phyloP scores from a whole-genome alignment of 2,329 filamentous ascomycete species.

The Thyridium curvatum region DNA sequence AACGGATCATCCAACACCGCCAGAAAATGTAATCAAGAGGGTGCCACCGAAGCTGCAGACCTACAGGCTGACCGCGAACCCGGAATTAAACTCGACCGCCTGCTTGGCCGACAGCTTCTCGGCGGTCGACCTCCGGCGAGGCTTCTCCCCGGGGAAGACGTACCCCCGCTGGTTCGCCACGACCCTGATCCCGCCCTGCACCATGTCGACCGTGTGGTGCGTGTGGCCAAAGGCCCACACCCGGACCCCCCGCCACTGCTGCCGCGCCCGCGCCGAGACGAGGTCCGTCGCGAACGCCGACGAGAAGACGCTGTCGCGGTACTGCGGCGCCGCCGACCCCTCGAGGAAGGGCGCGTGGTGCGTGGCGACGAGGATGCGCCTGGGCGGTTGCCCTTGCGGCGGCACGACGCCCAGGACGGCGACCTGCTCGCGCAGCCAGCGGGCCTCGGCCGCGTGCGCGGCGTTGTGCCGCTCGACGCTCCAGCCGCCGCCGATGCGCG shows the following conservation, averaged over 20 bases:
- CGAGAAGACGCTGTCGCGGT: conserved; percentile 37
- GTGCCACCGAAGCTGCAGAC: too few species aligned
- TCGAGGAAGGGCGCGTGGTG: conserved; percentile 50
- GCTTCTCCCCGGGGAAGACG: neutral
- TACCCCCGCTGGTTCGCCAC: conserved; percentile 34
- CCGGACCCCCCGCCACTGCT: conserved; percentile 16
- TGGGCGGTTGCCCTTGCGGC: conserved; percentile 3
- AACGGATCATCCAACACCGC: too few species aligned
- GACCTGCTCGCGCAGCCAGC: conserved; percentile 41
- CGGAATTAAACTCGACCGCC: too few species aligned
- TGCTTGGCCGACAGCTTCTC: too few species aligned
- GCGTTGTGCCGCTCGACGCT: conserved; percentile 40
- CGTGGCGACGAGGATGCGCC: conserved; percentile 41
- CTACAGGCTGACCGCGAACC: too few species aligned
- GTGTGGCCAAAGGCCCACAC: conserved; percentile 44
- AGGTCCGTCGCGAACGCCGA: conserved; percentile 49
- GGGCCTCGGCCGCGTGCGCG: conserved; percentile 36
- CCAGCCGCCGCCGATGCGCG: conserved; percentile 43
- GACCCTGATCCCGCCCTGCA: conserved; percentile 24
- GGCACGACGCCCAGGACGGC: conserved; percentile 9
- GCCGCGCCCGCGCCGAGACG: conserved; percentile 12
- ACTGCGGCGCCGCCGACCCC: conserved; percentile 40
- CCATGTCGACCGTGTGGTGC: conserved; percentile 33
- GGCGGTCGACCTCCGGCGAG: too few species aligned
- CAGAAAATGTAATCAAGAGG: too few species aligned